phyloP scores from a whole-genome alignment of 2,329 filamentous ascomycete genomes.

The Trichoderma breve region DNA sequence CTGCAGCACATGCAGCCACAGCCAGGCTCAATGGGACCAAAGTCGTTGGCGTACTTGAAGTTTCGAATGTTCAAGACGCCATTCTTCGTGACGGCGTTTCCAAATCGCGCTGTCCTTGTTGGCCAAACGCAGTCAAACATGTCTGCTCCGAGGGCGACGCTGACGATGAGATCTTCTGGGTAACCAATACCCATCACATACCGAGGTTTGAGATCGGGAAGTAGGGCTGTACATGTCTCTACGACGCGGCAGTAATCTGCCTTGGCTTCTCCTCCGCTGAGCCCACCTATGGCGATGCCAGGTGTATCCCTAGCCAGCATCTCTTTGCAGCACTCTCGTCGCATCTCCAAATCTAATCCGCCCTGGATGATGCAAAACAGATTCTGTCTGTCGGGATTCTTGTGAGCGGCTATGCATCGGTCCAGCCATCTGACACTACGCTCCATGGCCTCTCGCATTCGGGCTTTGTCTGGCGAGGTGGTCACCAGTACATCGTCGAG shows the following conservation, averaged over 20 bases:
- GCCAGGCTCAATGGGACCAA: constrained; percentile 75
- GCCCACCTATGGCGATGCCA: constrained; percentile 91
- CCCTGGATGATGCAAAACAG: constrained; percentile 99
- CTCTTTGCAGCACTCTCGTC: constrained; percentile 75
- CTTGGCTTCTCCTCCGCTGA: constrained; percentile 95
- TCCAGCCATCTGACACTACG: constrained; percentile 94
- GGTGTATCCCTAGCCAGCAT: constrained; percentile 93
- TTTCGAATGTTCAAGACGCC: constrained; percentile 86
- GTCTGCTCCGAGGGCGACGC: constrained; percentile 88
- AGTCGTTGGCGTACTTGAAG: constrained; percentile 72
- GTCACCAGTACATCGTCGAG: constrained; percentile 97
- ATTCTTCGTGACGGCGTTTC: constrained; percentile 80
- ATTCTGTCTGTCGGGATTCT: constrained; percentile 79
- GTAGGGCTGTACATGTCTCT: constrained; percentile 74
- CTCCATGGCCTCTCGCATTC: constrained; percentile 94
- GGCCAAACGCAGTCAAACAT: constrained; percentile 99
- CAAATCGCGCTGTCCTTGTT: constrained; percentile 91
- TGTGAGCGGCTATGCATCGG: constrained; percentile 87
- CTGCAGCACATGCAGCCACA: constrained; percentile 81
- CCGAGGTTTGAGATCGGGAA: constrained; percentile 89
- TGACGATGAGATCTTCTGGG: constrained; percentile 92
- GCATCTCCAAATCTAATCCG: constrained; percentile 83
- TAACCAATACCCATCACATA: constrained; percentile 99
- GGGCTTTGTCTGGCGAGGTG: constrained; percentile 81
- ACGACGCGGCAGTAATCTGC: constrained; percentile 89